Evolutionary conservation across 2,329 filamentous ascomycete genomes (phyloP).

Genomic region (Penicillium sumatraense): DNA sequence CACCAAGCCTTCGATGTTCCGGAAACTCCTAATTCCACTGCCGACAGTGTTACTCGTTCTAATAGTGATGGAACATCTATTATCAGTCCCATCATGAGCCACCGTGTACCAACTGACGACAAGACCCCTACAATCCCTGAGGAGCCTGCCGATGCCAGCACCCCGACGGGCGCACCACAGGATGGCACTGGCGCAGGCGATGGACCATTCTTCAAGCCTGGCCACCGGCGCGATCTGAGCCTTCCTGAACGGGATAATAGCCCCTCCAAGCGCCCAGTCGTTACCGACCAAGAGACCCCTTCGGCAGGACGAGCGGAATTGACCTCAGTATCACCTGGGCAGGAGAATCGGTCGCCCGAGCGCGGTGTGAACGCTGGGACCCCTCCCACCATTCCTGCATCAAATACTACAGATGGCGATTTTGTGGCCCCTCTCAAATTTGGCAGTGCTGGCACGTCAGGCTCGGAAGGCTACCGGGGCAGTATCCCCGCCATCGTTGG

Average conservation of each 20-base stretch:
- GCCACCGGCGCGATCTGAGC: constrained; percentile 62
- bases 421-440: constrained; percentile 42
- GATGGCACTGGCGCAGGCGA: constrained; percentile 21
- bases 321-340: constrained; percentile 42
- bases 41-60: constrained; percentile 60
- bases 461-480: constrained; percentile 19
- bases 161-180: constrained; percentile 27
- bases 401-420: constrained; percentile 17
- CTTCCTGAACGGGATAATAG: constrained; percentile 64
- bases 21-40: constrained; percentile 59
- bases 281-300: constrained; percentile 51
- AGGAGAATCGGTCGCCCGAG: constrained; percentile 15
- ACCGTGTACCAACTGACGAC: constrained; percentile 43
- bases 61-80: constrained; percentile 66
- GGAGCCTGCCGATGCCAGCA: constrained; percentile 47
- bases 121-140: constrained; percentile 62
- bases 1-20: constrained; percentile 67
- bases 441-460: constrained; percentile 24
- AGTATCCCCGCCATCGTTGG: constrained; percentile 40
- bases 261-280: constrained; percentile 62
- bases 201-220: constrained; percentile 52
- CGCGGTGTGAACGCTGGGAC: constrained; percentile 9
- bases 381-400: constrained; percentile 9
- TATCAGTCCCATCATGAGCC: constrained; percentile 68
- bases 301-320: constrained; percentile 52